Evolutionary conservation across 2,329 filamentous ascomycete genomes (phyloP).

Genomic region (Bipolaris cookei): DNA sequence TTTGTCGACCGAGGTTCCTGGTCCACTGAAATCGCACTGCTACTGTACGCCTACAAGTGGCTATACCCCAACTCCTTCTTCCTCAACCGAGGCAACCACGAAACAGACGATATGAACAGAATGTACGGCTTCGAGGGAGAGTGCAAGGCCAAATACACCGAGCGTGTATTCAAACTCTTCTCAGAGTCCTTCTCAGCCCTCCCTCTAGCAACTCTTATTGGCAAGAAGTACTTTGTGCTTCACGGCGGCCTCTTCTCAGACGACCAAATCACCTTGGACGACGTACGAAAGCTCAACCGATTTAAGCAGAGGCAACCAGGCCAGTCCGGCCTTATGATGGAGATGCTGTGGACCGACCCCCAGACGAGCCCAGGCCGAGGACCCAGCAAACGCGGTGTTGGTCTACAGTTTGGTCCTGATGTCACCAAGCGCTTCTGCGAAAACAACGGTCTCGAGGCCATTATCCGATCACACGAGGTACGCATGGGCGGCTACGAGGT

Average conservation of each 20-base stretch:
- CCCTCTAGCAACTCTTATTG: constrained; percentile 88
- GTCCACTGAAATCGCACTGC: constrained; percentile 94
- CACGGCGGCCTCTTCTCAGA: constrained; percentile 97
- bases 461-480: constrained; percentile 97
- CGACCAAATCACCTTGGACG: constrained; percentile 88
- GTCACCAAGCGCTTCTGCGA: constrained; percentile 97
- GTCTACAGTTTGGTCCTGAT: constrained; percentile 95
- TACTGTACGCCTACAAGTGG: constrained; percentile 98
- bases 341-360: constrained; percentile 99
- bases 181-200: constrained; percentile 97
- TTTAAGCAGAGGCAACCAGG: constrained; percentile 92
- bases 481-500: constrained; percentile 99
- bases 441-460: constrained; percentile 89
- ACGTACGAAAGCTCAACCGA: constrained; percentile 90
- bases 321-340: constrained; percentile 97
- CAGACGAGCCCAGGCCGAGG: constrained; percentile 84
- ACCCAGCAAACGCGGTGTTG: constrained; percentile 95
- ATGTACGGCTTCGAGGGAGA: constrained; percentile 99
- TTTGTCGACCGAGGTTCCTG: constrained; percentile 98
- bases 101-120: constrained; percentile 99
- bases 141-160: constrained; percentile 97
- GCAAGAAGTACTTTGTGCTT: constrained; percentile 87
- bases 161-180: constrained; percentile 94
- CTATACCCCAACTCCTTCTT: constrained; percentile 86
- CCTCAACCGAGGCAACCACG: constrained; percentile 96